Base-by-base conservation (phyloP, 257 asterid species). In the Osmanthus fragrans region DNA sequence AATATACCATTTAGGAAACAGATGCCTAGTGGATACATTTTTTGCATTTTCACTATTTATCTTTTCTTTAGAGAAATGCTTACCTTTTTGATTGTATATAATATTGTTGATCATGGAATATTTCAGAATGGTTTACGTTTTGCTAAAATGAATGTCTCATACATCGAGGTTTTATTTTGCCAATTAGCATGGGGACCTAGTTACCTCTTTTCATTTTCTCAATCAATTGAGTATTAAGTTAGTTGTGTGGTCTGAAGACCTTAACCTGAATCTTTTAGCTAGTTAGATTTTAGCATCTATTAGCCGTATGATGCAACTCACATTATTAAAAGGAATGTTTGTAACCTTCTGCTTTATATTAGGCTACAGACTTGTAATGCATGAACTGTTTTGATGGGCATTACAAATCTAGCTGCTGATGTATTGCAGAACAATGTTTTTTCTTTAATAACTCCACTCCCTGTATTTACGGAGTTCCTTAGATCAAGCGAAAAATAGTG, bases 1-100 rank as follows among this genome's bases (percentile, higher is more conserved):
- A 23, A 21, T 40, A 33, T 74, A 29, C 34, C 58, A 32, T 21
- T 29, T 51, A 51, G 71, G 73, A 63, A 45, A 30, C 75, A 16
- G 71, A 65, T 42, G 51, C 51, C 51, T 11, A 58, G 64, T 34
- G 68, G 80, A 72, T 72, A 18, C 18, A 71, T 49, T 7, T 6
- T 63, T 68, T 19, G 27, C 49, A 23, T 71, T 36, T 70, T 45
- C 21, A 40, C 33, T 23, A 29, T 36, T 49, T 15, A n/a, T 54
- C 23, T 27, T 70, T 68, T 77, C n/a, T 34, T 33, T 56, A 19
- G 5, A 47, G 71, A 60, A 63, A 56, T 37, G 27, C 33, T 37
- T 12, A 21, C 32, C 25, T 23, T 40, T 56, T 70, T 66, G 37
- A 36, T 68, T 77, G 13, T n/a, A 42, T 60, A 10, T 18, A 37